phyloP scores from a whole-genome alignment of 202 grass and related monocot genomes.

The Alloteropsis angusta region DNA sequence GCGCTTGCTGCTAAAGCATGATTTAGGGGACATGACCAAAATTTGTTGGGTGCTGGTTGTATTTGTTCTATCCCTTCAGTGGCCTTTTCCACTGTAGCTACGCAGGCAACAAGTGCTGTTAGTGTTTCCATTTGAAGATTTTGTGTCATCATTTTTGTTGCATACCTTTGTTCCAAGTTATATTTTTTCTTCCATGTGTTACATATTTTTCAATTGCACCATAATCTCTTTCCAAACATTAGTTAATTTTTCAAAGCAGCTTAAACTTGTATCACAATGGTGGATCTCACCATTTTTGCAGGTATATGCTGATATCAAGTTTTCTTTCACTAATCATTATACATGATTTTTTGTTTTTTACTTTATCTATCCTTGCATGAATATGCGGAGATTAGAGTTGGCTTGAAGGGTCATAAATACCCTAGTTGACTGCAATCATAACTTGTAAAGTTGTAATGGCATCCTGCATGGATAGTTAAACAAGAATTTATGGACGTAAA shows the following conservation, averaged over 20 bases:
- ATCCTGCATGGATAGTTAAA: conserved; percentile 39
- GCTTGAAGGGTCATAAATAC: conserved; percentile 21
- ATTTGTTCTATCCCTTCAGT: background rate
- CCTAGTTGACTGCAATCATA: conserved; percentile 33
- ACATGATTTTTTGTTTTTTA: background rate
- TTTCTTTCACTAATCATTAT: background rate
- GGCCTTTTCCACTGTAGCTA: background rate
- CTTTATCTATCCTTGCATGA: no score
- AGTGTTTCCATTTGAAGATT: background rate
- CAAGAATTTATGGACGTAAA: conserved; percentile 37
- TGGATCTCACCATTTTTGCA: conserved; percentile 39
- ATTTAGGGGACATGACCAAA: background rate
- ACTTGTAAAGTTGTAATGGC: conserved; percentile 5
- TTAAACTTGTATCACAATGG: conserved; percentile 28
- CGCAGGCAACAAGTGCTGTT: background rate
- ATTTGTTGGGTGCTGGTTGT: background rate
- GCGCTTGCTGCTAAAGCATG: background rate
- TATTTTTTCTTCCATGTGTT: conserved; percentile 9
- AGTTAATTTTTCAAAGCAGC: background rate
- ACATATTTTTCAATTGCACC: background rate
- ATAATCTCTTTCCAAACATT: background rate
- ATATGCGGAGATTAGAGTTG: no score
- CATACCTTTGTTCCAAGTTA: background rate
- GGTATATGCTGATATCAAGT: conserved; percentile 25
- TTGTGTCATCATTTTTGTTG: background rate